Percentiles rank a stretch among this genome's conserved stretches.
phyloP scores from a whole-genome alignment of 305 asterid genomes.

The Fraxinus dipetala region DNA sequence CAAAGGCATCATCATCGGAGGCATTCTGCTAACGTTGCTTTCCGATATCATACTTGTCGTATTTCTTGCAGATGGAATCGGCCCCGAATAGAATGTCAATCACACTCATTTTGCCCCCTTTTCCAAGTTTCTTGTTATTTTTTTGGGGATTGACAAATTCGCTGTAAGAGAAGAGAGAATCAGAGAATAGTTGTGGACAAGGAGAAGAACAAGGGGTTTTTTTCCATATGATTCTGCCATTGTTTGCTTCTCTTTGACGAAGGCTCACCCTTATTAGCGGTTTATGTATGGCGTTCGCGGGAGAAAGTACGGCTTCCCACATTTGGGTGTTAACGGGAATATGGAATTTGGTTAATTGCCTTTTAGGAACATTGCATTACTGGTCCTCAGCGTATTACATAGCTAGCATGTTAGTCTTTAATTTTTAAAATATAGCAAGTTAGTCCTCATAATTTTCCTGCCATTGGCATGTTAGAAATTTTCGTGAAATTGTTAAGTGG shows the following conservation, averaged over 20 bases:
- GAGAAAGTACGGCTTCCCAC: conserved; percentile 9
- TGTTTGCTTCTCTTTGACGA: conserved; percentile 12
- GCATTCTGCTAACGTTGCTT: conserved; percentile 46
- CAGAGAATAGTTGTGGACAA: not conserved
- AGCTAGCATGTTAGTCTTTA: not conserved
- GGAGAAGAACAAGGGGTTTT: conserved; percentile 15
- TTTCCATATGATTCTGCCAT: conserved; percentile 18
- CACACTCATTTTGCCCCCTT: conserved; percentile 53
- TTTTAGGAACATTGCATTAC: not conserved
- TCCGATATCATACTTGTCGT: conserved; percentile 76
- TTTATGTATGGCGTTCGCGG: conserved; percentile 15
- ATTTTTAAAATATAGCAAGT: not conserved
- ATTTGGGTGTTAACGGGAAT: not conserved
- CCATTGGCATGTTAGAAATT: not conserved
- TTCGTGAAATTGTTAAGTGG: not conserved
- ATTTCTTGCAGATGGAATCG: conserved; percentile 69
- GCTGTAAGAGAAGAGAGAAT: not conserved
- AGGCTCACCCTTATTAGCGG: conserved; percentile 47
- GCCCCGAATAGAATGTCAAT: conserved; percentile 75
- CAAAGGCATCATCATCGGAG: conserved; percentile 64
- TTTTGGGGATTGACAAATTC: not conserved
- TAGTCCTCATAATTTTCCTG: not conserved
- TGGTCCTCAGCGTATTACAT: not conserved
- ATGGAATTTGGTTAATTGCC: not conserved
- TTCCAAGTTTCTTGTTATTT: not conserved